phyloP scores from a whole-genome alignment of 768 basidiomycete genomes.

The Tylopilus subfusipes region DNA sequence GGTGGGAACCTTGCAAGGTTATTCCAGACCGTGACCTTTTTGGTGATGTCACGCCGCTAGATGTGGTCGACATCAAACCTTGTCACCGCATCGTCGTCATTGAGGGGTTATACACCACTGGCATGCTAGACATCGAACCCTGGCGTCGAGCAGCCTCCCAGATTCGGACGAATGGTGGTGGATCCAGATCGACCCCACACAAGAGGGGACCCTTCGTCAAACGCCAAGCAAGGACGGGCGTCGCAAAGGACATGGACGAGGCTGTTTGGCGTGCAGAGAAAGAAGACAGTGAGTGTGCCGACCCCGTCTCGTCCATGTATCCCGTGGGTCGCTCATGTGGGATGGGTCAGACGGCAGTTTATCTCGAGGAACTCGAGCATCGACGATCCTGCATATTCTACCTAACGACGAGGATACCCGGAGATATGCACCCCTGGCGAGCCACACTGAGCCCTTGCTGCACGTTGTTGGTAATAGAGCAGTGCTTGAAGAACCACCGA shows the following conservation, averaged over 20 bases:
- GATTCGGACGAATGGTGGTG: no score
- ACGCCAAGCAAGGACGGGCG: no score
- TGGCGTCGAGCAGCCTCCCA: no score
- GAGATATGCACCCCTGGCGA: no score
- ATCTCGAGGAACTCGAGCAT: conserved; percentile 40
- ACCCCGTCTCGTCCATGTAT: not conserved
- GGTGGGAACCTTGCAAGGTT: no score
- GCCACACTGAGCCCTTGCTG: not conserved
- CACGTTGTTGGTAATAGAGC: not conserved
- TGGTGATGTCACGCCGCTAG: no score
- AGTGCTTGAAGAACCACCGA: no score
- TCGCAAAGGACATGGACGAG: conserved; percentile 60
- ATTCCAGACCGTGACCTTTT: no score
- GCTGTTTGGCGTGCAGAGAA: conserved; percentile 69
- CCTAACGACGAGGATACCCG: not conserved
- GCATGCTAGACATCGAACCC: no score
- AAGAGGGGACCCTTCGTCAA: no score
- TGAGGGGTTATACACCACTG: no score
- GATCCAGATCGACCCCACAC: conserved; percentile 55
- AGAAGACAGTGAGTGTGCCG: conserved; percentile 55
- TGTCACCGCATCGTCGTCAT: conserved; percentile 77
- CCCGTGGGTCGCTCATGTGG: not conserved
- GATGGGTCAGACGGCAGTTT: conserved; percentile 41
- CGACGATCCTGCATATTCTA: conserved; percentile 34
- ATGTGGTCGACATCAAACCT: conserved; percentile 54